phyloP scores from a whole-genome alignment of 73 alveolate species.

The Breviolum minutum region DNA sequence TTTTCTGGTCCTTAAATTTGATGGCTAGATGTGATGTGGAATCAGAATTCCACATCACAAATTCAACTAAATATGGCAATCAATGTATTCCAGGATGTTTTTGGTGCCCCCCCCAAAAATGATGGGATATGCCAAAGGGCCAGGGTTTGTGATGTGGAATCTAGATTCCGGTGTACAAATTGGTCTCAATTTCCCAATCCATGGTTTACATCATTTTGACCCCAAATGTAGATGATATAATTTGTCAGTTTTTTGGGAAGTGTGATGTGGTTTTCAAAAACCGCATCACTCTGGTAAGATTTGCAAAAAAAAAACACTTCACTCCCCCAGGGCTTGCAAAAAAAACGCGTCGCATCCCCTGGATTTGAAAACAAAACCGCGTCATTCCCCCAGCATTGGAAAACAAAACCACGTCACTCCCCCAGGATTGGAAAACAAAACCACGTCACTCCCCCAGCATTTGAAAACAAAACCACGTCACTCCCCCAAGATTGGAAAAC shows the following conservation, averaged over 20 bases:
- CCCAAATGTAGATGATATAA: not conserved
- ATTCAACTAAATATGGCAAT: not conserved
- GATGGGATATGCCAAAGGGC: not conserved
- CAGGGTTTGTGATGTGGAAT: conserved; percentile 35
- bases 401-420: not conserved
- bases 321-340: not conserved
- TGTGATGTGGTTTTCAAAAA: conserved; percentile 38
- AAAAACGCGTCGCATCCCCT: not conserved
- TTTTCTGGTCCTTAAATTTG: not conserved
- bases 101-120: not conserved
- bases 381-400: not conserved
- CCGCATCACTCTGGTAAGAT: not conserved
- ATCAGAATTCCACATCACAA: not conserved
- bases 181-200: not conserved
- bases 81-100: not conserved
- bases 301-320: not conserved
- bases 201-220: not conserved
- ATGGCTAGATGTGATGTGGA: not conserved
- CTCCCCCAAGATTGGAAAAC: not conserved
- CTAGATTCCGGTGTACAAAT: not conserved
- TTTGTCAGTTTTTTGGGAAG: not conserved
- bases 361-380: not conserved
- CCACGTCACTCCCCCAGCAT: not conserved
- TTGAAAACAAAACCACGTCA: not conserved
- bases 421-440: not conserved